Percentiles rank a stretch among this genome's conserved stretches.
Conservation (phyloP, 129 eudicot genomes). For the sunflower (Helianthus annuus) region DNA sequence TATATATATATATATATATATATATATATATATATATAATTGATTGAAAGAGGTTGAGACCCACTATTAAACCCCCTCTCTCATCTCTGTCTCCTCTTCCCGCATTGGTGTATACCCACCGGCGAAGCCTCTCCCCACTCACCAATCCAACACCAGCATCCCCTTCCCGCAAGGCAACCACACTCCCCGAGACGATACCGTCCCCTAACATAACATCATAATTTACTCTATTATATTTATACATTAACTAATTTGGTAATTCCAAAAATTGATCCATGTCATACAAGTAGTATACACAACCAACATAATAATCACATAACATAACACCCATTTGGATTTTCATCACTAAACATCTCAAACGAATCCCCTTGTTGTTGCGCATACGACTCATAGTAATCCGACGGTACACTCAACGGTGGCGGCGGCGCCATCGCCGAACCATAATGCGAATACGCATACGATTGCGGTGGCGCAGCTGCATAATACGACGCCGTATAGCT, state of each 20-base stretch:
- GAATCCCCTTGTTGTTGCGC: constrained; percentile 57
- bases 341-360: constrained; percentile 81
- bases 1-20: too few species aligned
- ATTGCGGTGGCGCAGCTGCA: constrained; percentile 42
- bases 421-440: constrained; percentile 25
- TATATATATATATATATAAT: too few species aligned
- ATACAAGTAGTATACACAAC: constrained; percentile 49
- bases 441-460: constrained; percentile 43
- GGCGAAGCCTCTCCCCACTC: too few species aligned
- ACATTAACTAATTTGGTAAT: background rate
- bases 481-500: constrained; percentile 71
- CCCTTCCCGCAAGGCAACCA: too few species aligned
- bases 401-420: background rate
- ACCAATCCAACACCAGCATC: too few species aligned
- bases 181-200: too few species aligned
- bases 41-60: too few species aligned
- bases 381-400: constrained; percentile 23
- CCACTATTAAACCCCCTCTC: too few species aligned
- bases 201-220: too few species aligned
- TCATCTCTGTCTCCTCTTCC: too few species aligned
- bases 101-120: too few species aligned
- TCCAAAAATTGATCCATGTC: constrained; percentile 21
- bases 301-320: constrained; percentile 37
- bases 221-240: too few species aligned
- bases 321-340: constrained; percentile 78